Conservation (phyloP, 148 eudicot genomes). For the Fallopia convolvulus region DNA sequence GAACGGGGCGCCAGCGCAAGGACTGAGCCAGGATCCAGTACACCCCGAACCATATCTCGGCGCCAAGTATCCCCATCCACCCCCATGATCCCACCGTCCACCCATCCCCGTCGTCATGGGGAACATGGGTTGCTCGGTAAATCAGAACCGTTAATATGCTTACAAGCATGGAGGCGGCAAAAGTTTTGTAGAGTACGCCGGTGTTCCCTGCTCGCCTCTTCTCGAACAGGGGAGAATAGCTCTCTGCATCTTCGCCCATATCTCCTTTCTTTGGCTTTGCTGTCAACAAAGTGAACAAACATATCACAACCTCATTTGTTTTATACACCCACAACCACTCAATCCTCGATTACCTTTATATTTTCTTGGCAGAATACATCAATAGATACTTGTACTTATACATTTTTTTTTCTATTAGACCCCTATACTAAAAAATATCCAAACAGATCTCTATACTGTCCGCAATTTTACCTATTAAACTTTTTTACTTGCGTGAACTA, state of each 20-base stretch:
- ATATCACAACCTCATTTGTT: too few species aligned
- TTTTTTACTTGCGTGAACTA: too few species aligned
- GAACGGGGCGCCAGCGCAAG: conserved; percentile 40
- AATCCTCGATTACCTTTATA: too few species aligned
- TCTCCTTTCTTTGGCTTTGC: background rate
- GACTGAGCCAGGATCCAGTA: conserved; percentile 72
- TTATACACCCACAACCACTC: too few species aligned
- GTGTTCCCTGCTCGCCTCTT: conserved; percentile 30
- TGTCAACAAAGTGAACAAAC: too few species aligned
- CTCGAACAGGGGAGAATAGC: conserved; percentile 33
- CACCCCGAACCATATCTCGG: conserved; percentile 64
- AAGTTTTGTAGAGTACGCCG: conserved; percentile 29
- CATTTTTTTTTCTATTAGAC: too few species aligned
- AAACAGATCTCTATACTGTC: too few species aligned
- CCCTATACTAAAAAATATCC: too few species aligned
- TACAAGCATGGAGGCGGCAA: conserved; percentile 32
- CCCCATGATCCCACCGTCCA: conserved; percentile 17
- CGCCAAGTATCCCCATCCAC: conserved; percentile 45
- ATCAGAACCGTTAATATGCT: conserved; percentile 37
- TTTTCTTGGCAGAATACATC: too few species aligned
- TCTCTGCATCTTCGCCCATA: conserved; percentile 8
- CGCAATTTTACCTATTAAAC: too few species aligned
- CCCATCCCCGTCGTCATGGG: conserved; percentile 11
- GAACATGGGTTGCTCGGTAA: conserved; percentile 36
- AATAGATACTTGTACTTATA: too few species aligned